These are phyloP conservation scores for Kalmanozyma brasiliensis DNA, from an alignment of 1,284 basidiomycete genomes.

Conservation along the genomic window DNA sequence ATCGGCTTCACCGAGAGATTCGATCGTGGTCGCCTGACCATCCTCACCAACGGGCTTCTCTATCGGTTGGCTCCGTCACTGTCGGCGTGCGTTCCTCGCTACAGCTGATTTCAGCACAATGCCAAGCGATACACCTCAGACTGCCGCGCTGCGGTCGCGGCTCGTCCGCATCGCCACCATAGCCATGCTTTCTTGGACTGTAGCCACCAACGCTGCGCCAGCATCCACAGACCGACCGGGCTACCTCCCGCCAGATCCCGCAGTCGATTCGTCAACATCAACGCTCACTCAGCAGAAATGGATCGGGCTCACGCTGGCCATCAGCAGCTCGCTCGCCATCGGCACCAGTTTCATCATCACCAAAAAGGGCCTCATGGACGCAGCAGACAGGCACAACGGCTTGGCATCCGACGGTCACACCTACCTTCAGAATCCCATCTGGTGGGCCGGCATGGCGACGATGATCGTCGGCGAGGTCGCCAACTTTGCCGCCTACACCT, in stretches of 20 bases:
- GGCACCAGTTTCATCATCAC: constrained; percentile 68
- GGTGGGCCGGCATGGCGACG: constrained; percentile 97
- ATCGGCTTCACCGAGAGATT: too few species aligned
- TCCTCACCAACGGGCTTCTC: neutral
- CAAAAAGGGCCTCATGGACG: constrained; percentile 67
- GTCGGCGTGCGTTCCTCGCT: neutral
- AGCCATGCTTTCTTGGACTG: constrained; percentile 25
- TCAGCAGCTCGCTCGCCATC: constrained; percentile 65
- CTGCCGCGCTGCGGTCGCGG: constrained; percentile 19
- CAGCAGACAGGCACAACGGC: constrained; percentile 60
- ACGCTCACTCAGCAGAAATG: constrained; percentile 65
- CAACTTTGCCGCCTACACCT: constrained; percentile 98
- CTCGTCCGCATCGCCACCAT: constrained; percentile 24
- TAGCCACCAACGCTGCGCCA: constrained; percentile 20
- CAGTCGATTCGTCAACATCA: constrained; percentile 32
- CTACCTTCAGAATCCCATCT: constrained; percentile 92
- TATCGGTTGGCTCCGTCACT: neutral
- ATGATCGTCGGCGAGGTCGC: constrained; percentile 75
- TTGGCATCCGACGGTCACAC: constrained; percentile 66
- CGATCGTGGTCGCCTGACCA: too few species aligned
- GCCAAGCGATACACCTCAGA: neutral
- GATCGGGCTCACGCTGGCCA: constrained; percentile 65
- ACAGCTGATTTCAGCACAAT: constrained; percentile 4
- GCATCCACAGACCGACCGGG: constrained; percentile 34
- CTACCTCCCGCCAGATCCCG: constrained; percentile 39